Evolutionary conservation across 768 basidiomycete species (phyloP), one percentile per base, ranked within the genome.

Genomic region (Dentipellis fragilis): DNA sequence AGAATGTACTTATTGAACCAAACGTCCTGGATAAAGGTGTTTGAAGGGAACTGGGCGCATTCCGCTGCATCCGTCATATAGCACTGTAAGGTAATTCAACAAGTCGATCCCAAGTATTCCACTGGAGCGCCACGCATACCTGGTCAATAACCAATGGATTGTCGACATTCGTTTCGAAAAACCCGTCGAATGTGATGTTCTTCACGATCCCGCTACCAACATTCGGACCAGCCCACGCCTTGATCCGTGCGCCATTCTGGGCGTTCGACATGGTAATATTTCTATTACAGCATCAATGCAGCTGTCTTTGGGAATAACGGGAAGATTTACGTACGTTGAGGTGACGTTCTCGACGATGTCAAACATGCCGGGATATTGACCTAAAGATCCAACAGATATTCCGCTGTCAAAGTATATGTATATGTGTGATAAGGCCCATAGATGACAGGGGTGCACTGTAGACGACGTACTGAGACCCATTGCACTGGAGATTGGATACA

Each of bases 231-330:
- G 81, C 83, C 72, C 77, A 86, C 0, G 81, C 79, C 65, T 86
- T 86, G 67, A 85, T 85, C 36, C 84, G 73, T 1, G 82, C 83
- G 1, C 83, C 84, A 59, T 85, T 85, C 62, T 81, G 72, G 10
- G 80, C 80, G 54, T 83, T 81, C 10, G 74, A 69, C 80, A 84
- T 83, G 34, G 68, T 72, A 58, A 85, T 72, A 61, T 83, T 79
- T 45, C 76, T 80, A 40, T 29, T 51, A 52, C 42, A 19, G 37
- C 29, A 29, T 29, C 29, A 29, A 6, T 6, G 29, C 29, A 3
- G 29, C 3, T 29, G 29, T 29, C 12, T 34, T n/a, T 39, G 14
- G 4, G 37, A 37, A 23, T 3, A 37, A 19, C 4, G 53, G 35
- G 51, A 35, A 12, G n/a, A 34, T 36, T 21, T 40, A 35, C 52